These are phyloP conservation scores for Calonectria honghensis DNA, from an alignment of 2,329 filamentous ascomycete genomes.

Conservation along the genomic window DNA sequence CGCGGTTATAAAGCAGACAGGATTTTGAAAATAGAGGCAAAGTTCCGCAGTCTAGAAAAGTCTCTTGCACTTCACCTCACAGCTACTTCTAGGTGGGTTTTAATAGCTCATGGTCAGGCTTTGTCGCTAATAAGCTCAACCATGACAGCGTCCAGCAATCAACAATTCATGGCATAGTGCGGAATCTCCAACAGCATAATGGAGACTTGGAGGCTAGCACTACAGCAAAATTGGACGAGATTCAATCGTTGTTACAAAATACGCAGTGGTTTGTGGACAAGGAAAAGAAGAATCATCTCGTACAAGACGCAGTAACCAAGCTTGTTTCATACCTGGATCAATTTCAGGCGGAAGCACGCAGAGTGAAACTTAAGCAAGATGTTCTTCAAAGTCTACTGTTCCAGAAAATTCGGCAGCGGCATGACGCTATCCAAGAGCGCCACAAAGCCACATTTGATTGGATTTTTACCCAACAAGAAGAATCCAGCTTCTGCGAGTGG, in stretches of 20 bases:
- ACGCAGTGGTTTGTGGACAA: background rate
- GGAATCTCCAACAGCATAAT: background rate
- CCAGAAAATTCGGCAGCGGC: background rate
- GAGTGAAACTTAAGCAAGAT: background rate
- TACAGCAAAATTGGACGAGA: background rate
- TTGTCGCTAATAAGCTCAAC: background rate
- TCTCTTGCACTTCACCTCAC: background rate
- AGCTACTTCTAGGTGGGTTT: background rate
- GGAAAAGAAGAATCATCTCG: background rate
- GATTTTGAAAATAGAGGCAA: background rate
- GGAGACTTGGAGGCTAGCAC: background rate
- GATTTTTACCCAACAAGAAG: background rate
- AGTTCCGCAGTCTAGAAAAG: background rate
- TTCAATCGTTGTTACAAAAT: background rate
- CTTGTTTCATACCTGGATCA: background rate
- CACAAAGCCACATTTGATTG: background rate
- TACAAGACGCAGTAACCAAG: background rate
- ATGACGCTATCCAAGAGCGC: background rate
- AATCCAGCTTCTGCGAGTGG: constrained; percentile 1
- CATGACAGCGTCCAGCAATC: background rate
- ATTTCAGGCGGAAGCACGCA: background rate
- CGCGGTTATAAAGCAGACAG: background rate
- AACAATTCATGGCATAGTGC: background rate
- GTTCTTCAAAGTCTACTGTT: background rate
- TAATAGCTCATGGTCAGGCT: background rate